Percentiles rank a stretch among this genome's conserved stretches.
These are phyloP conservation scores for Clavispora santaluciae DNA, from an alignment of 805 yeast species.

Conservation along the genomic window DNA sequence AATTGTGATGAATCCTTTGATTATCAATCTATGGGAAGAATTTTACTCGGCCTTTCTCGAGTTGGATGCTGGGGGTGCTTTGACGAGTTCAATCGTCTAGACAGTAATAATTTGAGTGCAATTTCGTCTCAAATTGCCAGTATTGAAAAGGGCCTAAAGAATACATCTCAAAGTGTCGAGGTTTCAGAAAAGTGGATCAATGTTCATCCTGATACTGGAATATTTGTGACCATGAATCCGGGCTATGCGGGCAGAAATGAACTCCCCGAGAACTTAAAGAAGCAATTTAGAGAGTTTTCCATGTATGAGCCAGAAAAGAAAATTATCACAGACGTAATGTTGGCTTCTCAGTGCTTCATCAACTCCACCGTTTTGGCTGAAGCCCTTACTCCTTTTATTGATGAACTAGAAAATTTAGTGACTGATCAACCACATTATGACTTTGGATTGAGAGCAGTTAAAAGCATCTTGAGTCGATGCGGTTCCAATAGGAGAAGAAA, in stretches of 20 bases:
- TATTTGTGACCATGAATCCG: slow-evolving; percentile 91
- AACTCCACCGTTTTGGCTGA: slow-evolving; percentile 42
- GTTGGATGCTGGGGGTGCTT: slow-evolving; percentile 95
- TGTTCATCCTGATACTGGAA: slow-evolving; percentile 52
- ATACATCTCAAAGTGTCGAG: slow-evolving; percentile 24
- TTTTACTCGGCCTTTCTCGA: slow-evolving; percentile 71
- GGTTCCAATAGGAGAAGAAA: slow-evolving; percentile 39
- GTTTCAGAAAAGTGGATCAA: slow-evolving; percentile 38
- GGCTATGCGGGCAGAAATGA: slow-evolving; percentile 77
- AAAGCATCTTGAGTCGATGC: slow-evolving; percentile 57
- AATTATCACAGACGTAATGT: slow-evolving; percentile 64
- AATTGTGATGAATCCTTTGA: slow-evolving; percentile 91
- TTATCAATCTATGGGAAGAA: slow-evolving; percentile 69
- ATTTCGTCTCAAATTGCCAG: slow-evolving; percentile 74
- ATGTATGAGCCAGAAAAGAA: slow-evolving; percentile 69
- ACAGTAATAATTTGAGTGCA: slow-evolving; percentile 69
- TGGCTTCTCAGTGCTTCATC: slow-evolving; percentile 67
- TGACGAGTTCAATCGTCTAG: slow-evolving; percentile 87
- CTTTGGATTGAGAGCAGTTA: slow-evolving; percentile 82
- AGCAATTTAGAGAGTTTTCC: slow-evolving; percentile 69
- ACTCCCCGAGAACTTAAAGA: slow-evolving; percentile 82
- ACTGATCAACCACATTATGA: slow-evolving; percentile 75
- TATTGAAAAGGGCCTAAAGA: slow-evolving; percentile 53
- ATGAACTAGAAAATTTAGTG: slow-evolving; percentile 32
- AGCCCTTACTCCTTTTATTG: slow-evolving; percentile 52